Conservation (phyloP, 2,329 filamentous ascomycete genomes). For the Tolypocladium guangdongense region DNA sequence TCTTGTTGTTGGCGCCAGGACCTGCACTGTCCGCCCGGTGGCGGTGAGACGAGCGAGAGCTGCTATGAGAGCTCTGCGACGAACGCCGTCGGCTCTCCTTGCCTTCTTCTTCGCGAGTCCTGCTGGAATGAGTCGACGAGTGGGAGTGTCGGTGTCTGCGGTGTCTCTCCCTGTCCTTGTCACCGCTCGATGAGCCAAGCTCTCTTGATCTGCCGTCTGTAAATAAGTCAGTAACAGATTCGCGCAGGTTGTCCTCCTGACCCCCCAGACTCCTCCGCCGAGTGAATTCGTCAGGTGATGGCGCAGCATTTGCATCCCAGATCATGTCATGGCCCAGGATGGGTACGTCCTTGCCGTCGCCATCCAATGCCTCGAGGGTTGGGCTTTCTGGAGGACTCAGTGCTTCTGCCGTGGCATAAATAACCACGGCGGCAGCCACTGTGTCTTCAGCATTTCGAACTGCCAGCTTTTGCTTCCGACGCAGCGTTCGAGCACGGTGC, state of each 20-base stretch:
- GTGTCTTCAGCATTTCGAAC: conserved; percentile 39
- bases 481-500: conserved; percentile 31
- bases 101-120: conserved; percentile 19
- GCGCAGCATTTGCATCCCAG: conserved; percentile 14
- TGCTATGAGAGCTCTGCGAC: conserved; percentile 9
- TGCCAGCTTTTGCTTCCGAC: conserved; percentile 33
- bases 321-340: conserved; percentile 15
- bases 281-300: conserved; percentile 21
- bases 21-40: conserved; percentile 27
- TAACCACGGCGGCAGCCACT: conserved; percentile 41
- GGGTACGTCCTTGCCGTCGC: conserved; percentile 13
- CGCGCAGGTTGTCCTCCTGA: conserved; percentile 28
- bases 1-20: conserved; percentile 19
- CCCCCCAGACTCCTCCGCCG: conserved; percentile 21
- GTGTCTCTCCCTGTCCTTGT: conserved; percentile 28
- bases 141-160: conserved; percentile 30
- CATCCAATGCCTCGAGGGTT: conserved; percentile 7
- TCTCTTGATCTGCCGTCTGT: conserved; percentile 38
- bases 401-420: conserved; percentile 39
- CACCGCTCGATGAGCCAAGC: conserved; percentile 21
- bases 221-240: conserved; percentile 44
- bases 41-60: conserved; percentile 18
- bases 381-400: conserved; percentile 31
- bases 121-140: conserved; percentile 18
- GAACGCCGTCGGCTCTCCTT: conserved; percentile 18